Evolutionary conservation across 441 rosid species (phyloP), one percentile per base, ranked within the genome.

Genomic region (Biscutella auriculata): DNA sequence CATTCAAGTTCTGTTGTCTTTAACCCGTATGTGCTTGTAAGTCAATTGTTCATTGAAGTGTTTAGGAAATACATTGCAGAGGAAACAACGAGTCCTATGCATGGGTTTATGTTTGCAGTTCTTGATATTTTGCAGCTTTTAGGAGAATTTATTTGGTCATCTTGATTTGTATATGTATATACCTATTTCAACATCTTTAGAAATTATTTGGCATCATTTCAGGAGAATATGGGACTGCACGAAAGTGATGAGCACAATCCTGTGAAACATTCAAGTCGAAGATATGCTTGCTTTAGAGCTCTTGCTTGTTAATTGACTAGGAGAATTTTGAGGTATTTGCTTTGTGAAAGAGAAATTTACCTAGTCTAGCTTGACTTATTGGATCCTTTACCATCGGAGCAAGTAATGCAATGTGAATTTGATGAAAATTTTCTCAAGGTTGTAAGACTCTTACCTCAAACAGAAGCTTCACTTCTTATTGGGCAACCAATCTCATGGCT

Each of bases 401-500:
- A 84, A 70, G 92, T 91, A 48, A 82, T 87, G 80, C 88, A 75
- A 59, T 83, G 92, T 76, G 85, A 79, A 64, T 71, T 83, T 21
- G 96, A 85, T 62, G 92, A 82, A 43, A 84, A 87, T 23, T 87
- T 86, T 70, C 69, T 79, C 8, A 77, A 74, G 49, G 90, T 91
- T 58, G 93, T 73, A 55, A 79, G 81, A 66, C 71, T 58, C 25
- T 80, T 91, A 51, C 88, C 96, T 36, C 78, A 79, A 13, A 81
- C 87, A 30, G 95, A 91, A 78, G 81, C 95, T 67, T 76, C 80
- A 48, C 77, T 87, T 57, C 69, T 91, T 35, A 91, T 67, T 91
- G 93, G 95, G 90, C 87, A 5, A 57, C 85, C 70, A 91, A 91
- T 71, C 80, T 91, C 62, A 85, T 91, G 98, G 87, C 95, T 65